These are phyloP conservation scores for Sporothrix dimorphospora DNA, from an alignment of 2,329 filamentous ascomycete species.

Conservation along the genomic window DNA sequence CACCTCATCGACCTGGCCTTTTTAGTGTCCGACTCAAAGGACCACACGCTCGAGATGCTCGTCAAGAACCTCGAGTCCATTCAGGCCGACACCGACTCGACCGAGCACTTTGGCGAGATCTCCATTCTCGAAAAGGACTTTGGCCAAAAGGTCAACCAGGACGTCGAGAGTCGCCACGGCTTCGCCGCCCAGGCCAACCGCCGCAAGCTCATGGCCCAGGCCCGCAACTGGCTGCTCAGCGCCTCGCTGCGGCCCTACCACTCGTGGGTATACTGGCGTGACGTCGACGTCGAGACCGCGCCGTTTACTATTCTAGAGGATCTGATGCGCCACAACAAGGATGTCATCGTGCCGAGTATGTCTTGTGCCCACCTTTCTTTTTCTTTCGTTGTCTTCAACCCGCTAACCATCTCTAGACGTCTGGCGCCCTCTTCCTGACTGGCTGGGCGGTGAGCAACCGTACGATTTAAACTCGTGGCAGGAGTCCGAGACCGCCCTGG, in stretches of 20 bases:
- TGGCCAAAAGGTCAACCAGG: constrained; percentile 95
- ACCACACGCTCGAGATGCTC: constrained; percentile 79
- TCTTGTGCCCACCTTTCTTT: constrained; percentile 37
- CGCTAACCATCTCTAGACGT: constrained; percentile 65
- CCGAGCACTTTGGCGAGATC: constrained; percentile 89
- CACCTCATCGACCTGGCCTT: constrained; percentile 96
- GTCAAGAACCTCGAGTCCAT: constrained; percentile 75
- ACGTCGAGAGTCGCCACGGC: constrained; percentile 95
- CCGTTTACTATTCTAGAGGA: constrained; percentile 97
- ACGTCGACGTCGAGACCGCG: constrained; percentile 97
- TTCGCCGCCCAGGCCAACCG: constrained; percentile 94
- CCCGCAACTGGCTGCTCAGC: constrained; percentile 93
- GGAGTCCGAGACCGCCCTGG: constrained; percentile 94
- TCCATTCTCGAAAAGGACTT: constrained; percentile 99
- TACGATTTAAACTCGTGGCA: constrained; percentile 99
- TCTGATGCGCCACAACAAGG: constrained; percentile 98
- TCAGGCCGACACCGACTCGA: constrained; percentile 77
- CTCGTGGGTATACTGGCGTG: constrained; percentile 99
- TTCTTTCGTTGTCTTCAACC: not conserved
- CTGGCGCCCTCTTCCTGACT: constrained; percentile 97
- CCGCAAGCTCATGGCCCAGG: constrained; percentile 96
- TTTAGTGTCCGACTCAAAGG: constrained; percentile 95
- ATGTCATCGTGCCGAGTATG: constrained; percentile 97
- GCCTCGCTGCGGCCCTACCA: constrained; percentile 92
- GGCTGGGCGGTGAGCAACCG: constrained; percentile 96